Evolutionary conservation across 768 basidiomycete species (phyloP).

Genomic region (Mycena vulgaris): DNA sequence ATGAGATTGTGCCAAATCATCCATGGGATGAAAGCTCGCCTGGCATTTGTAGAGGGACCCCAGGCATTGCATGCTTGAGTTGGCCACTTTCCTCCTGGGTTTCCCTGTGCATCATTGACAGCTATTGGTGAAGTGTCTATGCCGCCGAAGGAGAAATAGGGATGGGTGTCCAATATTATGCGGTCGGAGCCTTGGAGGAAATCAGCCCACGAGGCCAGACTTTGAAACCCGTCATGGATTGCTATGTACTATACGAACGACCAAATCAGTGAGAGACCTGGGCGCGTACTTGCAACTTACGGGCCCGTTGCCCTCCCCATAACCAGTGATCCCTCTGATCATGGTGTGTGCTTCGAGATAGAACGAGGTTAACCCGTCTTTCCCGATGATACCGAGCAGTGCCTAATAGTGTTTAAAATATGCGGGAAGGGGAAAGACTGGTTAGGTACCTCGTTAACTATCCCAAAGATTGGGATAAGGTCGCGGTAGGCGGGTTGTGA

Average conservation of each 20-base stretch:
- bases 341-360: slow-evolving; percentile 71
- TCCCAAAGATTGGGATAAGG: slow-evolving; percentile 73
- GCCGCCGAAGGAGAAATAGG: slow-evolving; percentile 74
- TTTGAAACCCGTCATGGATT: slow-evolving; percentile 64
- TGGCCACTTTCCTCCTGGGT: slow-evolving; percentile 62
- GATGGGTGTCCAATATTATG: slow-evolving; percentile 77
- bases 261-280: background rate
- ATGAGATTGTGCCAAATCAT: slow-evolving; percentile 15
- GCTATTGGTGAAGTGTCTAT: slow-evolving; percentile 48
- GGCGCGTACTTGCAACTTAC: background rate
- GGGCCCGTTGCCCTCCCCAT: slow-evolving; percentile 78
- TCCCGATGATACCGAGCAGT: slow-evolving; percentile 28
- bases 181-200: slow-evolving; percentile 73
- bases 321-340: slow-evolving; percentile 79
- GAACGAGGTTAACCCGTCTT: slow-evolving; percentile 37
- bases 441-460: slow-evolving; percentile 73
- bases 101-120: slow-evolving; percentile 9
- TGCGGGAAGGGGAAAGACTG: background rate
- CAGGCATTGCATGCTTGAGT: slow-evolving; percentile 69
- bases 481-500: slow-evolving; percentile 77
- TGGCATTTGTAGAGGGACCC: slow-evolving; percentile 70
- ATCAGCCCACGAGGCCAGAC: slow-evolving; percentile 58
- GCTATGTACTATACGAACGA: slow-evolving; percentile 63
- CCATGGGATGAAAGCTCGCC: slow-evolving; percentile 57
- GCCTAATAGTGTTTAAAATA: background rate